phyloP scores from a whole-genome alignment of 139 green algal species.

The Nannochloris sp. region DNA sequence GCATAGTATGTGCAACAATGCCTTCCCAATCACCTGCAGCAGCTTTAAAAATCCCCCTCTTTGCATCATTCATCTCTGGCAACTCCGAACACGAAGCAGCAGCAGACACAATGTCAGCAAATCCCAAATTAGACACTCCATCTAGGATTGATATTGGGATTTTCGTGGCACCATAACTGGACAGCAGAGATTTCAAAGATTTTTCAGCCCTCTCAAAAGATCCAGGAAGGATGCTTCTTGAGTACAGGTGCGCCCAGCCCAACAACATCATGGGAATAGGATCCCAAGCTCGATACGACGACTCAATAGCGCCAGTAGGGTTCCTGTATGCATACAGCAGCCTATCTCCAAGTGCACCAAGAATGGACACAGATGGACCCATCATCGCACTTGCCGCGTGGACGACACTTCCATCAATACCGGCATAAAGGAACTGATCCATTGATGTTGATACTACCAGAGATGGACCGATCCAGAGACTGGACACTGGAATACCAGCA shows the following conservation, averaged over 20 bases:
- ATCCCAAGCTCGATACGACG: constrained; percentile 13
- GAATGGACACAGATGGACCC: constrained; percentile 16
- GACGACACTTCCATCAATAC: constrained; percentile 28
- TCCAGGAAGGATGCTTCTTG: constrained; percentile 24
- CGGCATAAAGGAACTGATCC: constrained; percentile 33
- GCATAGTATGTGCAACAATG: constrained; percentile 14
- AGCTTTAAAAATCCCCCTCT: constrained; percentile 20
- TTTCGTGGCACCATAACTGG: constrained; percentile 34
- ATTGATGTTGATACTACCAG: constrained; percentile 30
- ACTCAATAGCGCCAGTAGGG: constrained; percentile 9
- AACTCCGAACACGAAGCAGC: constrained; percentile 20
- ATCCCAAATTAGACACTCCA: constrained; percentile 21
- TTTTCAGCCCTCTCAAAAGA: neutral
- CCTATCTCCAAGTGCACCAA: constrained; percentile 35
- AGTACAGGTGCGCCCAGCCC: constrained; percentile 30
- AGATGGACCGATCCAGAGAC: constrained; percentile 41
- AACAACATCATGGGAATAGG: constrained; percentile 32
- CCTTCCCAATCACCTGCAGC: constrained; percentile 34
- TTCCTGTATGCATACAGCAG: constrained; percentile 23
- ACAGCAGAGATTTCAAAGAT: constrained; percentile 27
- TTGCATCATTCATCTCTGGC: constrained; percentile 5
- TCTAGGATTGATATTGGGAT: constrained; percentile 17
- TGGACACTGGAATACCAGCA: constrained; percentile 17
- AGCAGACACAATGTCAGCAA: constrained; percentile 24
- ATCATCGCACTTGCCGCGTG: constrained; percentile 29